Evolutionary conservation across 2,329 filamentous ascomycete genomes (phyloP).

Genomic region (Ceratocystis lukuohia): DNA sequence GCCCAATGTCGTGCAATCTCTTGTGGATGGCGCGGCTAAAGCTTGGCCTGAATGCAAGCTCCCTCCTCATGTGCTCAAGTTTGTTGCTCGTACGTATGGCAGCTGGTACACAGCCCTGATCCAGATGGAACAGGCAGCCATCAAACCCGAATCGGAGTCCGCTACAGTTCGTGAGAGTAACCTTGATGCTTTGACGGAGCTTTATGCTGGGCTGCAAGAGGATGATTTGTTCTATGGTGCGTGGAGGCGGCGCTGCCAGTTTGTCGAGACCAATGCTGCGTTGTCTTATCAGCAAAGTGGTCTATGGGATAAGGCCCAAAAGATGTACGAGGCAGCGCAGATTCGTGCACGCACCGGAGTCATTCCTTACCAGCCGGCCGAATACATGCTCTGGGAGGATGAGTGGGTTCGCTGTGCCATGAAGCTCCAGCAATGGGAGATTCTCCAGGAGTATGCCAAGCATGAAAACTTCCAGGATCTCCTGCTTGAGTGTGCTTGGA

Average conservation of each 20-base stretch:
- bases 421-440: slow-evolving; percentile 98
- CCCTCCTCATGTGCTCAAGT: slow-evolving; percentile 92
- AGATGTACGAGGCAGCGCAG: slow-evolving; percentile 90
- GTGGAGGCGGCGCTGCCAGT: slow-evolving; percentile 88
- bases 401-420: slow-evolving; percentile 97
- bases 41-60: slow-evolving; percentile 81
- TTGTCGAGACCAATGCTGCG: slow-evolving; percentile 93
- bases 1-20: slow-evolving; percentile 86
- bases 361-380: slow-evolving; percentile 88
- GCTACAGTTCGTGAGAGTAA: slow-evolving; percentile 81
- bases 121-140: slow-evolving; percentile 78
- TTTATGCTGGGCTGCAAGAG: slow-evolving; percentile 82
- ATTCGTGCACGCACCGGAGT: slow-evolving; percentile 93
- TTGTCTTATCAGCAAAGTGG: slow-evolving; percentile 97
- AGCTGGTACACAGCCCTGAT: slow-evolving; percentile 92
- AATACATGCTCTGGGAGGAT: slow-evolving; percentile 99
- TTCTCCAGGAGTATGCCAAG: slow-evolving; percentile 92
- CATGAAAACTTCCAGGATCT: slow-evolving; percentile 98
- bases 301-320: slow-evolving; percentile 98
- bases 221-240: slow-evolving; percentile 96
- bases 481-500: slow-evolving; percentile 88
- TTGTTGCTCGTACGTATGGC: slow-evolving; percentile 83
- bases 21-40: slow-evolving; percentile 76
- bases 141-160: slow-evolving; percentile 74
- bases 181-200: slow-evolving; percentile 83